Evolutionary conservation across 371 early-diverging fungal genomes (phyloP).

Genomic region (Mucor mucedo): DNA sequence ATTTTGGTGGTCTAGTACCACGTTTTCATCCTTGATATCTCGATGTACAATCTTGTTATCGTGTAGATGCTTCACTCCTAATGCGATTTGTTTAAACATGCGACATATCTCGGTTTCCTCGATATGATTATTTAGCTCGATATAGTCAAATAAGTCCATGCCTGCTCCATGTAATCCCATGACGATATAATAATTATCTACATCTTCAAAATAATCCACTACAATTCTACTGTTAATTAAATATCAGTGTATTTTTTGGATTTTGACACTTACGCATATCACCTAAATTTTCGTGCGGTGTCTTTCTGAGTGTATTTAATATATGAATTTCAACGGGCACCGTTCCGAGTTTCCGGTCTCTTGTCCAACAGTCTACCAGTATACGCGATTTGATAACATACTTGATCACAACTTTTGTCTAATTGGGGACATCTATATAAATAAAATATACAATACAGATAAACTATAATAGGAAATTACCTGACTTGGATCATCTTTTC

Average conservation of each 20-base stretch:
- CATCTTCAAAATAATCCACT: constrained; percentile 73
- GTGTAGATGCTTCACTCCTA: constrained; percentile 75
- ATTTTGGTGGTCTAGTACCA: constrained; percentile 61
- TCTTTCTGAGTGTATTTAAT: constrained; percentile 61
- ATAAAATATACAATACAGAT: constrained; percentile 11
- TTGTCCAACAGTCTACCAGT: constrained; percentile 73
- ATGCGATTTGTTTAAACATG: constrained; percentile 68
- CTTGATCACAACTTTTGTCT: constrained; percentile 74
- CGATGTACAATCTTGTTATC: constrained; percentile 76
- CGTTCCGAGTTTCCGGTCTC: constrained; percentile 65
- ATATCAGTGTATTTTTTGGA: not conserved
- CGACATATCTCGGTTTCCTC: constrained; percentile 59
- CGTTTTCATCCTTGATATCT: constrained; percentile 80
- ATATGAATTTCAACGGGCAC: constrained; percentile 77
- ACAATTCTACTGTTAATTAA: not conserved
- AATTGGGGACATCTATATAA: constrained; percentile 11
- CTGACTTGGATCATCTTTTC: constrained; percentile 50
- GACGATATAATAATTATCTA: constrained; percentile 70
- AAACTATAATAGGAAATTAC: constrained; percentile 14
- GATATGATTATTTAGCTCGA: constrained; percentile 66
- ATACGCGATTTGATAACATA: constrained; percentile 80
- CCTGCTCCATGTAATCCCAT: constrained; percentile 68
- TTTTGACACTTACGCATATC: constrained; percentile 51
- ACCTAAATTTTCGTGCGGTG: constrained; percentile 67
- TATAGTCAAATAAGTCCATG: constrained; percentile 80